A percentile compares a stretch with the other conserved stretches of the same genome.
phyloP scores from a whole-genome alignment of 1,284 basidiomycete species.

The Ustilago shanxiensis region DNA sequence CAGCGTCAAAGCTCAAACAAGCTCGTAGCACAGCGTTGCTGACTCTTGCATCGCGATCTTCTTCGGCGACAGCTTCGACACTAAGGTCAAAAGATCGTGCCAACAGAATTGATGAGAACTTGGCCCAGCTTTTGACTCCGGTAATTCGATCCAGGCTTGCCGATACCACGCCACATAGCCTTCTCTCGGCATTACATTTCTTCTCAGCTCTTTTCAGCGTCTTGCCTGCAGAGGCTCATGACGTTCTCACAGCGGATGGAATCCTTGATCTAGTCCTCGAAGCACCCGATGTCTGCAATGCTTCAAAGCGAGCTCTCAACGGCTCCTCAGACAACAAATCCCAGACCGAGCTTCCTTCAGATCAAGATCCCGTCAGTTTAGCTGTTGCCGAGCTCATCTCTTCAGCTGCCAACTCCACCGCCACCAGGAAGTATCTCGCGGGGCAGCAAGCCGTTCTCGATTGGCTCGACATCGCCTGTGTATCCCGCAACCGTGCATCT shows the following conservation, averaged over 20 bases:
- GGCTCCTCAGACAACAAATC: background rate
- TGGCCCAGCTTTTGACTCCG: slow-evolving; percentile 36
- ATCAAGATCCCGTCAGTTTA: slow-evolving; percentile 26
- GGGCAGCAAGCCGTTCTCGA: slow-evolving; percentile 42
- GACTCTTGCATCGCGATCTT: slow-evolving; percentile 36
- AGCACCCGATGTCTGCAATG: slow-evolving; percentile 36
- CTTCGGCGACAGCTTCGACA: slow-evolving; percentile 16
- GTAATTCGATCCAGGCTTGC: slow-evolving; percentile 40
- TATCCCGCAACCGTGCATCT: slow-evolving; percentile 5
- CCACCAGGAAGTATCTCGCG: slow-evolving; percentile 33
- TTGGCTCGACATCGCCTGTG: slow-evolving; percentile 42
- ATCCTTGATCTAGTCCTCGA: slow-evolving; percentile 41
- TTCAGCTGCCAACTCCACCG: slow-evolving; percentile 36
- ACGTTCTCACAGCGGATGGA: slow-evolving; percentile 32
- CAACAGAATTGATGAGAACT: slow-evolving; percentile 26
- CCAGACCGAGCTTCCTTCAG: background rate
- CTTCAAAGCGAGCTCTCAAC: background rate
- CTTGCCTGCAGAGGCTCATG: slow-evolving; percentile 30
- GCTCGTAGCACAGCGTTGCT: slow-evolving; percentile 37
- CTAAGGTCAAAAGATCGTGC: background rate
- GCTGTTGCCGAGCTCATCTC: slow-evolving; percentile 41
- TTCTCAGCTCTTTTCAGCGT: slow-evolving; percentile 45
- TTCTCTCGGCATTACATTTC: slow-evolving; percentile 41
- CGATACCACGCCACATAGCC: slow-evolving; percentile 40
- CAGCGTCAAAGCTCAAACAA: slow-evolving; percentile 15